Conservation (phyloP, 108 stramenopile genomes). For the Cyclotella atomus region DNA sequence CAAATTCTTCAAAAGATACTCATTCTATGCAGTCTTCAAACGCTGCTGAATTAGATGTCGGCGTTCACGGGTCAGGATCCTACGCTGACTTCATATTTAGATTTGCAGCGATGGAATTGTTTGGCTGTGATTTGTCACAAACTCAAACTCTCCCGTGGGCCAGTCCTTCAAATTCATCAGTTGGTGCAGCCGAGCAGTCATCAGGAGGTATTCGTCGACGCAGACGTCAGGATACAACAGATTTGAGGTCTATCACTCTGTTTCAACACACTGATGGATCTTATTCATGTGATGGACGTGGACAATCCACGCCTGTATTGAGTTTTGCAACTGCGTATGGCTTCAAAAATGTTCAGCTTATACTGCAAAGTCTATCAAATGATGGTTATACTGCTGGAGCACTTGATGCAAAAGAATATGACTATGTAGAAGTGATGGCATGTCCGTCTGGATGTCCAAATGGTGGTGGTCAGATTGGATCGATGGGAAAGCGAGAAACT, state of each 20-base stretch:
- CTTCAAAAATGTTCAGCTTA: conserved; percentile 94
- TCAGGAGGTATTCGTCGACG: conserved; percentile 32
- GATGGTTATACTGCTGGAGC: background rate
- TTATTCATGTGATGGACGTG: conserved; percentile 35
- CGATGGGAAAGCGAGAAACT: conserved; percentile 64
- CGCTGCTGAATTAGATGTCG: conserved; percentile 14
- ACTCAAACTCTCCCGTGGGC: conserved; percentile 60
- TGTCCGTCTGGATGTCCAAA: conserved; percentile 97
- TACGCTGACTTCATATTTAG: conserved; percentile 85
- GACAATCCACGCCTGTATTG: conserved; percentile 53
- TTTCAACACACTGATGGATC: conserved; percentile 61
- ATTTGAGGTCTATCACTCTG: conserved; percentile 63
- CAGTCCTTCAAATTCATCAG: conserved; percentile 2
- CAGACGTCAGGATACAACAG: conserved; percentile 56
- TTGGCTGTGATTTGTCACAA: conserved; percentile 46
- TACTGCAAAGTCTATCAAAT: conserved; percentile 63
- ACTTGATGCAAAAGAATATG: conserved; percentile 34
- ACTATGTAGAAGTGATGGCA: conserved; percentile 98
- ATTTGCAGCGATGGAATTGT: conserved; percentile 68
- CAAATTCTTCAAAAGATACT: too few species aligned
- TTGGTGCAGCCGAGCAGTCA: conserved; percentile 14
- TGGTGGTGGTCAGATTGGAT: conserved; percentile 92
- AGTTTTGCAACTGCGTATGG: conserved; percentile 95
- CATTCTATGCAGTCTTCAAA: background rate
- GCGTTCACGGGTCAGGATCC: conserved; percentile 69